These are phyloP conservation scores for Nemophila menziesii DNA, from an alignment of 257 asterid genomes.

Conservation along the genomic window DNA sequence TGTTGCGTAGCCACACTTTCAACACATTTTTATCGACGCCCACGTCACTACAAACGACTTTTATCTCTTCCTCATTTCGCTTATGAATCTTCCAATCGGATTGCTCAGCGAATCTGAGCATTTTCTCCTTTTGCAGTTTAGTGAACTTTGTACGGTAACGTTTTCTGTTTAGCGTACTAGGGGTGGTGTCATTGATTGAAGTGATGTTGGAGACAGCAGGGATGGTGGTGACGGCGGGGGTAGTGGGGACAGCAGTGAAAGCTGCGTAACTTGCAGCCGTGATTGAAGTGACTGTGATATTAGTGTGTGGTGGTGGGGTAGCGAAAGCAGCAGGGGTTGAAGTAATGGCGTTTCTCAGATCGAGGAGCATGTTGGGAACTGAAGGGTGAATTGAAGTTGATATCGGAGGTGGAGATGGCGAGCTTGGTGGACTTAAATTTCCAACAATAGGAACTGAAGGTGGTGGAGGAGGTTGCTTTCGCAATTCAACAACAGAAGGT, in stretches of 20 bases:
- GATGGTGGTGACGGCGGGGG: too few species aligned
- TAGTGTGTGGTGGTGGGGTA: constrained; percentile 8
- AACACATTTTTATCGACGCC: constrained; percentile 20
- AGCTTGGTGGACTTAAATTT: constrained; percentile 18
- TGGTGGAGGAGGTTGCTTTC: constrained; percentile 16
- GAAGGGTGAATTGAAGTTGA: constrained; percentile 40
- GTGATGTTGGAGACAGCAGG: neutral
- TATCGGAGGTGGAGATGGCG: constrained; percentile 29
- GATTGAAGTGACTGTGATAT: neutral
- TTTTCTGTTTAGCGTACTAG: neutral
- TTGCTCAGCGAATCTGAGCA: constrained; percentile 22
- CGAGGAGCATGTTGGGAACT: constrained; percentile 47
- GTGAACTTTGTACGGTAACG: constrained; percentile 24
- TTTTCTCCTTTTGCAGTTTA: constrained; percentile 21
- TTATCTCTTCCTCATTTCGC: constrained; percentile 19
- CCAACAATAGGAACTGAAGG: constrained; percentile 1
- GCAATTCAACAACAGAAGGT: constrained; percentile 10
- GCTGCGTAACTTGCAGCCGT: neutral
- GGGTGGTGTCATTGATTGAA: neutral
- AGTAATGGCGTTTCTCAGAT: constrained; percentile 26
- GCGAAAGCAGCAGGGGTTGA: neutral
- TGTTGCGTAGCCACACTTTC: constrained; percentile 35
- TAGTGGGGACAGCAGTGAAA: neutral
- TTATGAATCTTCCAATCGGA: constrained; percentile 29
- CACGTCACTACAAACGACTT: constrained; percentile 16